A percentile compares a stretch with the other conserved stretches of the same genome.
Evolutionary conservation across 2,329 filamentous ascomycete genomes (phyloP).

Genomic region (Ilyonectria mors-panacis): DNA sequence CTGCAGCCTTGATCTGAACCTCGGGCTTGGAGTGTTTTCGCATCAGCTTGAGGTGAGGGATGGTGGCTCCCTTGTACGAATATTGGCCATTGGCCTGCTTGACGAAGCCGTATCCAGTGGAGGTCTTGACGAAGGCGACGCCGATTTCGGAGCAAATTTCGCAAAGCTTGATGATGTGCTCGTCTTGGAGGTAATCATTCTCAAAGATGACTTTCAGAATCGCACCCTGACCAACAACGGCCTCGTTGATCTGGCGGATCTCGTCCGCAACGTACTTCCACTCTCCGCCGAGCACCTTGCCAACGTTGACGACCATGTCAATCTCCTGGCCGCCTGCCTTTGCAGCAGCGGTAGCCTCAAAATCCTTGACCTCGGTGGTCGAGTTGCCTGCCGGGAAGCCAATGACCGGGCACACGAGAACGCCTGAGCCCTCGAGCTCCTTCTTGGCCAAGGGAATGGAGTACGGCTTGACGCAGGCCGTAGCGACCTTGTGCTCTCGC

Average conservation of each 20-base stretch:
- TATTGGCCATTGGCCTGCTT: slow-evolving; percentile 68
- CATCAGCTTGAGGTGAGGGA: slow-evolving; percentile 69
- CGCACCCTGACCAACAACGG: slow-evolving; percentile 59
- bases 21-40: slow-evolving; percentile 57
- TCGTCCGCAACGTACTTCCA: slow-evolving; percentile 71
- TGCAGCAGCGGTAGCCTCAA: slow-evolving; percentile 65
- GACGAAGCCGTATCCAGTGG: slow-evolving; percentile 73
- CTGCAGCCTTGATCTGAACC: slow-evolving; percentile 71
- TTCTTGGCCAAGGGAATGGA: slow-evolving; percentile 63
- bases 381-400: slow-evolving; percentile 74
- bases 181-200: slow-evolving; percentile 68
- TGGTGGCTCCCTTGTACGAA: slow-evolving; percentile 67
- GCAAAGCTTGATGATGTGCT: slow-evolving; percentile 67
- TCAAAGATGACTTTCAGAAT: slow-evolving; percentile 75
- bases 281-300: slow-evolving; percentile 69
- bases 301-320: slow-evolving; percentile 74
- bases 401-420: slow-evolving; percentile 70
- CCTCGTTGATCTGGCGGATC: slow-evolving; percentile 65
- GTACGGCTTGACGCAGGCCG: slow-evolving; percentile 73
- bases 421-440: slow-evolving; percentile 63
- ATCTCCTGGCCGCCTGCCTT: slow-evolving; percentile 67
- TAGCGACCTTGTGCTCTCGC: slow-evolving; percentile 64
- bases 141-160: slow-evolving; percentile 65
- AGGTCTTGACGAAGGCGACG: slow-evolving; percentile 74
- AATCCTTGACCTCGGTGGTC: slow-evolving; percentile 67